Conservation (phyloP, 2,329 filamentous ascomycete species). For the Xylariaceae sp. region DNA sequence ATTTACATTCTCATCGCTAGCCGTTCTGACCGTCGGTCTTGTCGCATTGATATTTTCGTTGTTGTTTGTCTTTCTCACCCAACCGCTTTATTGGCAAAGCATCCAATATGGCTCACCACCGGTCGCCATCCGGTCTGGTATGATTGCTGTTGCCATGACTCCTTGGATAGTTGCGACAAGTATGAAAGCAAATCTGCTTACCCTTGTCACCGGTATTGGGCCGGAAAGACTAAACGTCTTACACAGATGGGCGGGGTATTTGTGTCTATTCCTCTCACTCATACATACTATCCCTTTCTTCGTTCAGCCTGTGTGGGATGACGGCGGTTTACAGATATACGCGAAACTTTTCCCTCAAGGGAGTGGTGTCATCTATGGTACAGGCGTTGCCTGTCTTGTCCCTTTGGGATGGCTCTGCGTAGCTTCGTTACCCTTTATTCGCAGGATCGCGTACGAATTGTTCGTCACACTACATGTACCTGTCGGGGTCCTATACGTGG, state of each 20-base stretch:
- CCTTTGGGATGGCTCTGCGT: constrained; percentile 80
- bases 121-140: constrained; percentile 78
- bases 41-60: constrained; percentile 68
- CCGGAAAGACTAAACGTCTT: constrained; percentile 90
- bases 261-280: constrained; percentile 77
- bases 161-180: constrained; percentile 89
- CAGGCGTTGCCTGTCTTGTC: constrained; percentile 74
- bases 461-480: constrained; percentile 82
- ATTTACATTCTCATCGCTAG: constrained; percentile 76
- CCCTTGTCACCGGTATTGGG: constrained; percentile 80
- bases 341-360: constrained; percentile 62
- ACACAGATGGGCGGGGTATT: constrained; percentile 85
- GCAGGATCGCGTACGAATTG: constrained; percentile 75
- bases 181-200: constrained; percentile 86
- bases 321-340: constrained; percentile 68
- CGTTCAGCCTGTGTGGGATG: constrained; percentile 79
- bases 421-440: constrained; percentile 75
- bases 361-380: constrained; percentile 74
- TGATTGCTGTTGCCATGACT: constrained; percentile 86
- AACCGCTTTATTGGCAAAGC: constrained; percentile 84
- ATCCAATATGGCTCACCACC: constrained; percentile 86
- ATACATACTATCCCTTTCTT: constrained; percentile 89
- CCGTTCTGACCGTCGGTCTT: constrained; percentile 64
- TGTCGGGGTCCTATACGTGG: constrained; percentile 74
- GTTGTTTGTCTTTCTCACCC: constrained; percentile 80